Evolutionary conservation across 768 basidiomycete species (phyloP), one percentile per base, ranked within the genome.

Genomic region (Russula emetica): DNA sequence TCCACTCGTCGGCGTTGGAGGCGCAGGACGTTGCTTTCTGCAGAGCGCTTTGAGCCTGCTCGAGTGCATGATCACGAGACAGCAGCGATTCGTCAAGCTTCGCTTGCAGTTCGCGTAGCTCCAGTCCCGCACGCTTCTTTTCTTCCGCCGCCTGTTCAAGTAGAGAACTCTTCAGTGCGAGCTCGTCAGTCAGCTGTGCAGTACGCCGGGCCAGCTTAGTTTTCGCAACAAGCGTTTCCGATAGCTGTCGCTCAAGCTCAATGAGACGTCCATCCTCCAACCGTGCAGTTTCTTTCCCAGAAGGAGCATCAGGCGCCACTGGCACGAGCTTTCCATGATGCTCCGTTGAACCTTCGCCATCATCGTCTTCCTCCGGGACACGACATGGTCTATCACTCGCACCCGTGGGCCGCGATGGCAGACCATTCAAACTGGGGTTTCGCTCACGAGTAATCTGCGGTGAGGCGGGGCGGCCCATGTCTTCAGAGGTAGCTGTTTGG

Each of bases 291-390:
- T 95, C 94, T 8, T 76, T 71, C 11, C 86, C 81, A 20, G 85
- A 82, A 50, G 82, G 79, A 1, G 82, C 76, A 72, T 98, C 97
- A 56, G 92, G 40, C 6, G 7, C 40, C 40, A 90, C n/a, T n/a
- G n/a, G n/a, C n/a, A n/a, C 56, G 32, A 54, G 56, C 3, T 85
- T 82, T 52, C 94, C 92, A 55, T 94, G 92, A 72, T 94, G 96
- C 53, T 86, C 86, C 3, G 73, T 68, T 28, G 78, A 77, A 13
- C 72, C 76, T 22, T 80, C 78, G 42, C 83, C 84, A 42, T 78
- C 78, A 22, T 80, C 82, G 55, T 84, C 84, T 26, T 84, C 84
- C n/a, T 74, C 72, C 70, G 82, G 42, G 18, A 38, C 84, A 58
- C 76, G 80, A 71, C 18, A 7, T 42, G 40, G 18, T 2, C 0